phyloP scores from a whole-genome alignment of 305 asterid species.

The Fraxinus nigra region DNA sequence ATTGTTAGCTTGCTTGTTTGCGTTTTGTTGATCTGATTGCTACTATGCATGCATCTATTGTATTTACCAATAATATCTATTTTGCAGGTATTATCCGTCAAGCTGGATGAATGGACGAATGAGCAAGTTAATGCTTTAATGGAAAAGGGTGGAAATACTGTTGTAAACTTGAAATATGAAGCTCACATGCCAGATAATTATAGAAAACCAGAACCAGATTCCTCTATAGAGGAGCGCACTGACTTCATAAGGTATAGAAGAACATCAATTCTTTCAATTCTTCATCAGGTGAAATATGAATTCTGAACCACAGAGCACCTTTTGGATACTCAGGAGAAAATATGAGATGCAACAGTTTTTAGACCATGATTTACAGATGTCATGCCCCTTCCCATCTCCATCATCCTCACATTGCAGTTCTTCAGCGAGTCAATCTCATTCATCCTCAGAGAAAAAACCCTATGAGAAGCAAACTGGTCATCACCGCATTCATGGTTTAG shows the following conservation, averaged over 20 bases:
- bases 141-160: conserved; percentile 52
- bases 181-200: conserved; percentile 43
- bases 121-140: conserved; percentile 47
- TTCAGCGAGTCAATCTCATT: conserved; percentile 12
- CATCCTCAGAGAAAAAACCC: conserved; percentile 29
- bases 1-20: neutral
- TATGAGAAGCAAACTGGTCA: conserved; percentile 29
- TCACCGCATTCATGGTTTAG: conserved; percentile 49
- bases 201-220: conserved; percentile 46
- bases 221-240: conserved; percentile 44
- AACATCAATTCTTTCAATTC: neutral
- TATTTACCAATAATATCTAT: neutral
- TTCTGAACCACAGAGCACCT: conserved; percentile 11
- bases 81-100: conserved; percentile 47
- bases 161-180: conserved; percentile 52
- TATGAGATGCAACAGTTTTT: conserved; percentile 39
- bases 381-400: conserved; percentile 23
- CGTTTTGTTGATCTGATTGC: neutral
- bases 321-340: conserved; percentile 45
- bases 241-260: conserved; percentile 48
- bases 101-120: conserved; percentile 58
- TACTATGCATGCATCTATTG: neutral
- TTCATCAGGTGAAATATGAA: neutral
- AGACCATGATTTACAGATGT: conserved; percentile 10
- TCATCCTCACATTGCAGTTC: conserved; percentile 19